phyloP scores from a whole-genome alignment of 306 rosid species.

The Vachellia collinsii region DNA sequence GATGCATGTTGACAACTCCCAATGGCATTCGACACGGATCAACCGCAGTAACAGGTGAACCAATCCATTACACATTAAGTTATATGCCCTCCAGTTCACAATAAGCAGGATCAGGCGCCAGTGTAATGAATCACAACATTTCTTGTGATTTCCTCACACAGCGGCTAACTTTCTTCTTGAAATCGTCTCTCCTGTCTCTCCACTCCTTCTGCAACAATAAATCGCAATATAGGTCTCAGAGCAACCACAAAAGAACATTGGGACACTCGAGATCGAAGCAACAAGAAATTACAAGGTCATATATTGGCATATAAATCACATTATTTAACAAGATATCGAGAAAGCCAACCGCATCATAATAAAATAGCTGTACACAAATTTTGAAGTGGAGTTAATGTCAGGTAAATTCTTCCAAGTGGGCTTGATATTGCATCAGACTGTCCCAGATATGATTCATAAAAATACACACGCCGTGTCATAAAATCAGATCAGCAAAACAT shows the following conservation, averaged over 20 bases:
- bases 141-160: slow-evolving; percentile 96
- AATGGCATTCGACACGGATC: slow-evolving; percentile 58
- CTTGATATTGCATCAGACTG: background rate
- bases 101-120: slow-evolving; percentile 31
- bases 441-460: background rate
- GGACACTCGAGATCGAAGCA: slow-evolving; percentile 5
- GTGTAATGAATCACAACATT: slow-evolving; percentile 56
- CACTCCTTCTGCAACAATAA: slow-evolving; percentile 80
- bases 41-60: slow-evolving; percentile 41
- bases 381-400: slow-evolving; percentile 10
- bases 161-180: slow-evolving; percentile 93
- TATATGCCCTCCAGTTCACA: slow-evolving; percentile 49
- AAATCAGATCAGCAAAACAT: background rate
- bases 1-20: slow-evolving; percentile 48
- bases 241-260: slow-evolving; percentile 20
- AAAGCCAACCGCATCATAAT: background rate
- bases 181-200: slow-evolving; percentile 94
- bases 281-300: background rate
- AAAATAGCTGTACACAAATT: slow-evolving; percentile 10
- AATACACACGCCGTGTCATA: background rate
- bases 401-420: background rate
- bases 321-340: slow-evolving; percentile 15
- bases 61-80: slow-evolving; percentile 44
- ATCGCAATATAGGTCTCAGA: slow-evolving; percentile 14
- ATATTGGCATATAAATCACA: background rate